Conservation (phyloP, 108 stramenopile genomes). For the Cyclostephanos tholiformis region DNA sequence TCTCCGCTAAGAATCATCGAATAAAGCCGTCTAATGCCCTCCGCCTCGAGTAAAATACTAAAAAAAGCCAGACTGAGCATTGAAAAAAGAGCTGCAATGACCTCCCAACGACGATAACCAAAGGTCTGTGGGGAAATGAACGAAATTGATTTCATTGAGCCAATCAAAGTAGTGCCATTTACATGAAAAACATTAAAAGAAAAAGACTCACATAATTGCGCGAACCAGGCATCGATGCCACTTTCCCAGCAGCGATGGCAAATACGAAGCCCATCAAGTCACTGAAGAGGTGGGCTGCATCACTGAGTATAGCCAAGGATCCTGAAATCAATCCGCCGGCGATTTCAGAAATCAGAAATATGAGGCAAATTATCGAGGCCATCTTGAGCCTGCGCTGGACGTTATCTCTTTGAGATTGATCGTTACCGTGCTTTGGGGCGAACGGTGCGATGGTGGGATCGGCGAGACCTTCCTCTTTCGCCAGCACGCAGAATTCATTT, state of each 20-base stretch:
- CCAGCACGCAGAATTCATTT: no score
- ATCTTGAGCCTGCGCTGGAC: conserved; percentile 66
- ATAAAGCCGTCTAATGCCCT: conserved; percentile 72
- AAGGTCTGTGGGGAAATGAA: conserved; percentile 62
- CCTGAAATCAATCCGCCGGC: conserved; percentile 72
- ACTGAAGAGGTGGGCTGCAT: conserved; percentile 86
- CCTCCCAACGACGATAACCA: conserved; percentile 89
- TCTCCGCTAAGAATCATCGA: conserved; percentile 17
- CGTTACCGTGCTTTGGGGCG: no score
- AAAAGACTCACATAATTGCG: no score
- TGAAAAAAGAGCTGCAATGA: conserved; percentile 85
- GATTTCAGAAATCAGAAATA: conserved; percentile 78
- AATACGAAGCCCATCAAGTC: conserved; percentile 79
- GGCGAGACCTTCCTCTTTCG: no score
- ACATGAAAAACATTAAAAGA: no score
- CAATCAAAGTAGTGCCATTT: no score
- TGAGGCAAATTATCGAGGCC: conserved; percentile 61
- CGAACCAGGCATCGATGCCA: no score
- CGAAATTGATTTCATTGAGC: no score
- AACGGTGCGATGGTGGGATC: no score
- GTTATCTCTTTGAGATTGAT: conserved; percentile 18
- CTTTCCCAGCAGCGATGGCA: conserved; percentile 51
- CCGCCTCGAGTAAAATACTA: conserved; percentile 64
- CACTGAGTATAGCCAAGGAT: conserved; percentile 82
- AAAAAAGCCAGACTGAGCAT: conserved; percentile 81